Percentiles rank a stretch among this genome's conserved stretches.
Evolutionary conservation across 495 filamentous ascomycete genomes (phyloP).

Genomic region (Pyrenula massariospora): DNA sequence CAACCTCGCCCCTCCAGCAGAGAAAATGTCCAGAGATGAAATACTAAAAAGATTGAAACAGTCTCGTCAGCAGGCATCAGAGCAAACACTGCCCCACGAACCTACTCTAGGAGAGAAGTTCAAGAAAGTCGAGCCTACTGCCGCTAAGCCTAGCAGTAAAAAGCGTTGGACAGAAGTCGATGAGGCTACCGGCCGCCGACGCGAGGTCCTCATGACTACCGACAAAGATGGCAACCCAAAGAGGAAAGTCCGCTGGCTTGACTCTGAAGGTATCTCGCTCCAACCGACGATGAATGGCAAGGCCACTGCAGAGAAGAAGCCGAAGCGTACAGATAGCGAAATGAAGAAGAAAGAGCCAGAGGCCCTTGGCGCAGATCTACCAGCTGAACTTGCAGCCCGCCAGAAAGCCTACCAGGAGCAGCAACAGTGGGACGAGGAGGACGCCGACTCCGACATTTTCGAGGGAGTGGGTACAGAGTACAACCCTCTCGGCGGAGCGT

Average conservation of each 20-base stretch:
- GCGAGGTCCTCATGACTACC: constrained; percentile 75
- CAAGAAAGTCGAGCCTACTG: constrained; percentile 49
- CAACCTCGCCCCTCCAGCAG: constrained; percentile 51
- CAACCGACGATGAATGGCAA: constrained; percentile 9
- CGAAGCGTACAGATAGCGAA: constrained; percentile 37
- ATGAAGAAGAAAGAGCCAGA: constrained; percentile 53
- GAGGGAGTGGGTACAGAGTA: constrained; percentile 79
- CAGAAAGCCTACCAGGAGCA: constrained; percentile 24
- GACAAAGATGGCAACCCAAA: constrained; percentile 84
- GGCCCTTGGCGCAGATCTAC: constrained; percentile 70
- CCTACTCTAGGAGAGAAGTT: constrained; percentile 62
- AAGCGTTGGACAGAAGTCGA: constrained; percentile 67
- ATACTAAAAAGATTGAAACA: constrained; percentile 75
- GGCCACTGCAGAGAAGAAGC: constrained; percentile 10
- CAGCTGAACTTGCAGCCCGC: constrained; percentile 34
- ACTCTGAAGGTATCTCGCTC: constrained; percentile 36
- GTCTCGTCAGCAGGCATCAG: constrained; percentile 44
- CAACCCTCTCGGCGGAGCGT: constrained; percentile 65
- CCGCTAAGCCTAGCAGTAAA: constrained; percentile 30
- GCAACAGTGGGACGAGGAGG: constrained; percentile 30
- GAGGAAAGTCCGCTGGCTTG: constrained; percentile 54
- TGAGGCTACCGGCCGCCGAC: constrained; percentile 41
- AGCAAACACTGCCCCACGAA: constrained; percentile 33
- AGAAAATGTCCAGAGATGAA: constrained; percentile 68
- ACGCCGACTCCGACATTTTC: constrained; percentile 68